phyloP scores from a whole-genome alignment of 345 rosid species.

The Pugionium cornutum region DNA sequence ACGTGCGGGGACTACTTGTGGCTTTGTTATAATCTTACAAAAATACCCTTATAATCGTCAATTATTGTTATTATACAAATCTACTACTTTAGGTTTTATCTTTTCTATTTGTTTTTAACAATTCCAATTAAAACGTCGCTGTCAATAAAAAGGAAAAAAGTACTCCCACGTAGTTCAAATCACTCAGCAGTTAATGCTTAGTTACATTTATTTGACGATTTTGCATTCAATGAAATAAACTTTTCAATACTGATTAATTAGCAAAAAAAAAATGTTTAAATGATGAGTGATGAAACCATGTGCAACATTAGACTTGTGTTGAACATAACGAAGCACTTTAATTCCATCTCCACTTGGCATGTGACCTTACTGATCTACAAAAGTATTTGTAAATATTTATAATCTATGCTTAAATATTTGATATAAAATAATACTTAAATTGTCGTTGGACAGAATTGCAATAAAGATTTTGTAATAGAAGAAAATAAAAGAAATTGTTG shows the following conservation, averaged over 20 bases:
- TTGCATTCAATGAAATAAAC: constrained; percentile 17
- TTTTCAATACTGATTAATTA: not conserved
- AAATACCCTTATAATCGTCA: constrained; percentile 8
- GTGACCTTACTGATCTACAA: constrained; percentile 28
- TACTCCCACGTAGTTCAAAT: not conserved
- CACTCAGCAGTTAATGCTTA: constrained; percentile 15
- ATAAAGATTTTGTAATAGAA: not conserved
- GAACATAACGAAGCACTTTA: constrained; percentile 39
- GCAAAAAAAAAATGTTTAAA: not conserved
- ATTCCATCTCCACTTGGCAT: constrained; percentile 33
- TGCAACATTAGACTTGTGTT: constrained; percentile 40
- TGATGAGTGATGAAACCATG: constrained; percentile 28
- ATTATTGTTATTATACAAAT: too few species aligned
- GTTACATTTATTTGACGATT: not conserved
- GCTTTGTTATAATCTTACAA: not conserved
- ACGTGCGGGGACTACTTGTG: constrained; percentile 25
- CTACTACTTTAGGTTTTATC: too few species aligned
- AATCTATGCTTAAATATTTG: not conserved
- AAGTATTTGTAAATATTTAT: not conserved
- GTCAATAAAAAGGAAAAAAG: not conserved
- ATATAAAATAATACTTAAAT: constrained; percentile 1
- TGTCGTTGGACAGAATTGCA: not conserved
- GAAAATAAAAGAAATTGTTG: constrained; percentile 10
- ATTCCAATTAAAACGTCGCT: too few species aligned
- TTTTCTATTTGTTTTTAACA: too few species aligned